These are phyloP conservation scores for Iris pallida DNA, from an alignment of 116 monocot genomes.

Conservation along the genomic window DNA sequence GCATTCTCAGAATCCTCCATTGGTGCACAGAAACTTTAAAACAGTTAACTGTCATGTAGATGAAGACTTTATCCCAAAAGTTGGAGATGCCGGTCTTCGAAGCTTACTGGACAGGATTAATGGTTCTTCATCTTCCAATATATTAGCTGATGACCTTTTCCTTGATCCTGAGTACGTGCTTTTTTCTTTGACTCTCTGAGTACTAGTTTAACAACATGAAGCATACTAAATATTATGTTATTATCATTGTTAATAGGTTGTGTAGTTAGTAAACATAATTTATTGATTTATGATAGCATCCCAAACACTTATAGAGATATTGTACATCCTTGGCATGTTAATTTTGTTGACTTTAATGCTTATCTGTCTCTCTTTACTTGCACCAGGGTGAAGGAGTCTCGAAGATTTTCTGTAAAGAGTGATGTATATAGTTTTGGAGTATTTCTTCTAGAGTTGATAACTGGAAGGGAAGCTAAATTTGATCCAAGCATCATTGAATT, in stretches of 20 bases:
- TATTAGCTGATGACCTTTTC: slow-evolving; percentile 40
- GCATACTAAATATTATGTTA: not conserved
- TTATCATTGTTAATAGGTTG: slow-evolving; percentile 2
- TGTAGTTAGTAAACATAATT: not conserved
- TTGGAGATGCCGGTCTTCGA: slow-evolving; percentile 62
- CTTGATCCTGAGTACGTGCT: slow-evolving; percentile 61
- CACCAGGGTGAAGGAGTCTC: slow-evolving; percentile 46
- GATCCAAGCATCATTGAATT: slow-evolving; percentile 50
- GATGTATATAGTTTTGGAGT: slow-evolving; percentile 70
- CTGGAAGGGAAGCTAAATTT: slow-evolving; percentile 35
- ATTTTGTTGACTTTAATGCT: not conserved
- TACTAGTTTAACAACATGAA: not conserved
- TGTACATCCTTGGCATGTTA: not conserved
- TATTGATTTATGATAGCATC: not conserved
- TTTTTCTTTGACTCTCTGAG: not conserved
- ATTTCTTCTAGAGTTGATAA: slow-evolving; percentile 72
- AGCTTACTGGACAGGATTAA: slow-evolving; percentile 45
- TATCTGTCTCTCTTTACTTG: slow-evolving; percentile 11
- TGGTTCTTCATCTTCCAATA: slow-evolving; percentile 33
- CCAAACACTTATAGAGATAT: not conserved
- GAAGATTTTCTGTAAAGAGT: slow-evolving; percentile 45
- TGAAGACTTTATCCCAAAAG: slow-evolving; percentile 67
- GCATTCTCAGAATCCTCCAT: slow-evolving; percentile 52
- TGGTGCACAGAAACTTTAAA: slow-evolving; percentile 75
- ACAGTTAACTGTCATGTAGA: slow-evolving; percentile 79